Evolutionary conservation across 768 basidiomycete genomes (phyloP).

Genomic region (Auricularia sp.): DNA sequence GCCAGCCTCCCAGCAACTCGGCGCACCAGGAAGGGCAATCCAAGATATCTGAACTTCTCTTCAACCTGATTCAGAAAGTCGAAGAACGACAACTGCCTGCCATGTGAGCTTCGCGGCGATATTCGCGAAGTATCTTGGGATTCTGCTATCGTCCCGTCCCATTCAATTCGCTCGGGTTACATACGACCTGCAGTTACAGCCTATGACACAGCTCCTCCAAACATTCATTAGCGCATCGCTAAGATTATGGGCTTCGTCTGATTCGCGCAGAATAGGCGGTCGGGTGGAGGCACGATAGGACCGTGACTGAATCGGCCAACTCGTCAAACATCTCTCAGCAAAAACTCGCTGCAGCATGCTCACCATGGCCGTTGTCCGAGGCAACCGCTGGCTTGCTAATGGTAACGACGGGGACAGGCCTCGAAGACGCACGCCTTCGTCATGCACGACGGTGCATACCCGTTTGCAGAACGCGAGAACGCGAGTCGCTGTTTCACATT

Average conservation of each 20-base stretch:
- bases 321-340: too few species aligned
- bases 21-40: background rate
- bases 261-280: background rate
- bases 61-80: background rate
- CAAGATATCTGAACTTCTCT: background rate
- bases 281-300: background rate
- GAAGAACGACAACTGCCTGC: background rate
- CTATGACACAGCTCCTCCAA: background rate
- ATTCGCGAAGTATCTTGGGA: background rate
- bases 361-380: too few species aligned
- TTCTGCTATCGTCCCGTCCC: too few species aligned
- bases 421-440: background rate
- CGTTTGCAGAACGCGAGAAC: background rate
- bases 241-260: background rate
- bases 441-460: background rate
- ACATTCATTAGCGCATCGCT: background rate
- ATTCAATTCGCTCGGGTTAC: background rate
- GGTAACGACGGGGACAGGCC: background rate
- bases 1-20: background rate
- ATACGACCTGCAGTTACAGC: background rate
- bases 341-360: too few species aligned
- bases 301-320: too few species aligned
- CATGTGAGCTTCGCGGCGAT: background rate
- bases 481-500: background rate
- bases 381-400: too few species aligned